Evolutionary conservation across 805 yeast species (phyloP), one percentile per base, ranked within the genome.

Genomic region (Saturnispora dispora): DNA sequence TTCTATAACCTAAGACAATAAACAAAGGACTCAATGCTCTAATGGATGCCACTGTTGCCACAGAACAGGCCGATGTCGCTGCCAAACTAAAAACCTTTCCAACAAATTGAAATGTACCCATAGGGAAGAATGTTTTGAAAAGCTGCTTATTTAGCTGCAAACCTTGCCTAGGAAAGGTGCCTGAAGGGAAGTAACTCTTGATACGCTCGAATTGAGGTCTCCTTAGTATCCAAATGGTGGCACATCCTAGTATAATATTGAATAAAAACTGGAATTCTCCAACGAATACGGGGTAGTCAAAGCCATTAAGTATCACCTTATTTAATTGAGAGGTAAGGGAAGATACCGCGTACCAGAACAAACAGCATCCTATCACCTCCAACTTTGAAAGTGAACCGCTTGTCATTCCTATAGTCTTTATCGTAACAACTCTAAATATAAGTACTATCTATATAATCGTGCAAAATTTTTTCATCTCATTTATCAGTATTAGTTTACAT

Each of bases 11-110:
- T 0, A 72, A 43, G 1, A 83, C 81, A 32, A 83, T 76, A 22
- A 83, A 65, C 43, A 83, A 63, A 0, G 89, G 89, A 3, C 85
- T 77, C 23, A 83, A 63, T 0, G 88, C 82, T 65, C 83, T 77
- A n/a, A 83, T 73, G 52, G 85, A 81, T 1, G 87, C 81, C 1
- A 82, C 85, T 0, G 88, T 80, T 0, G 88, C 82, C 13, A 83
- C 75, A 0, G 87, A 81, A 6, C 82, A 81, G 41, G 79, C 59
- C 5, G 85, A 76, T 0, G 86, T 82, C 0, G 88, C 88, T 36
- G 77, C 74, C 40, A 83, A 74, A 4, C 81, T 77, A 60, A 80
- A 79, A 58, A 73, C 73, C 62, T 82, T 82, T 2, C 88, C 88
- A 17, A 75, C 65, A 57, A 82, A 81, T 58, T 82, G 88, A 60